Percentiles rank a stretch among this genome's conserved stretches.
phyloP scores from a whole-genome alignment of 2,329 filamentous ascomycete species.

The Neonectria neomacrospora region DNA sequence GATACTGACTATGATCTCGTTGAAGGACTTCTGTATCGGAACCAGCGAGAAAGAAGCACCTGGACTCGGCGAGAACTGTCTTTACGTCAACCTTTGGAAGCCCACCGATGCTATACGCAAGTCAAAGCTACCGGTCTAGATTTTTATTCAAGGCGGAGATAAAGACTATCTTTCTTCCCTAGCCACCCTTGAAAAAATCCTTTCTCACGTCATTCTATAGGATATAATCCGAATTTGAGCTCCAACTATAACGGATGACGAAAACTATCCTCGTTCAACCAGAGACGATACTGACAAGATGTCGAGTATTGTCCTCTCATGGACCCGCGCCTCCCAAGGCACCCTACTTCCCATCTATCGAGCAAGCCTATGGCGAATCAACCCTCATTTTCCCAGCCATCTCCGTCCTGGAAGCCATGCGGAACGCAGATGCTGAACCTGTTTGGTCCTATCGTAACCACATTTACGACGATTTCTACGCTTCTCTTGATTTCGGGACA shows the following conservation, averaged over 20 bases:
- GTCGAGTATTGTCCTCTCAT: conserved; percentile 48
- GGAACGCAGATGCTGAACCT: conserved; percentile 12
- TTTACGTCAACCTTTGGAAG: conserved; percentile 11
- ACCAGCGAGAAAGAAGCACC: neutral
- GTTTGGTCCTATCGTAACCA: conserved; percentile 58
- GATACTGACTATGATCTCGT: neutral
- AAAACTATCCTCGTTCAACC: conserved; percentile 56
- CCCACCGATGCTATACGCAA: neutral
- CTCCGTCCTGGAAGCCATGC: conserved; percentile 35
- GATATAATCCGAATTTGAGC: conserved; percentile 1
- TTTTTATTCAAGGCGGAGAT: conserved; percentile 8
- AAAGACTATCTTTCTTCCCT: neutral
- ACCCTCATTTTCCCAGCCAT: conserved; percentile 54
- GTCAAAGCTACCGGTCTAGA: conserved; percentile 14
- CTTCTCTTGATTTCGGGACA: conserved; percentile 52
- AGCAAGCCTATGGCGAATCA: conserved; percentile 52
- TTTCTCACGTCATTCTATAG: neutral
- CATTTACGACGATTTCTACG: conserved; percentile 51
- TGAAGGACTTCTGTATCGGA: conserved; percentile 3
- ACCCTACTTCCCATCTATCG: conserved; percentile 53
- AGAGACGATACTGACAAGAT: conserved; percentile 45
- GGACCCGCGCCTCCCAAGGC: conserved; percentile 47
- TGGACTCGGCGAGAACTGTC: conserved; percentile 6
- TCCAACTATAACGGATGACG: conserved; percentile 27
- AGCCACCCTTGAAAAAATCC: neutral